A percentile compares a stretch with the other conserved stretches of the same genome.
Evolutionary conservation across 2,329 filamentous ascomycete genomes (phyloP).

Genomic region (Cryphonectria nitschkei): DNA sequence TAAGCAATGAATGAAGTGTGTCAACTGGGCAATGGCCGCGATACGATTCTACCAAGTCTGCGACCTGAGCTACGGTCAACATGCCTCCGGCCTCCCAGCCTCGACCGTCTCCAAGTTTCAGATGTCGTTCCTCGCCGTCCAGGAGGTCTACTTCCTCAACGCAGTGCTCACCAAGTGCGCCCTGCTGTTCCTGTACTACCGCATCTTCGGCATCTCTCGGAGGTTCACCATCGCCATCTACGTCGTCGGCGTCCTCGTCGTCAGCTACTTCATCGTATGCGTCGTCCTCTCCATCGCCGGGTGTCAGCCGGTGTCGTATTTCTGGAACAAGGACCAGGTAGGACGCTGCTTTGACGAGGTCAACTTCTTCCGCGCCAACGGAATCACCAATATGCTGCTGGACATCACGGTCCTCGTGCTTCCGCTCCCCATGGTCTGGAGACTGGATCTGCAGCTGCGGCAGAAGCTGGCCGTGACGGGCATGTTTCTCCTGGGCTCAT

Average conservation of each 20-base stretch:
- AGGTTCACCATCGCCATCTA: slow-evolving; percentile 7
- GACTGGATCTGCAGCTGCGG: slow-evolving; percentile 1
- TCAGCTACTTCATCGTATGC: slow-evolving; percentile 12
- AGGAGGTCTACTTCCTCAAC: slow-evolving; percentile 14
- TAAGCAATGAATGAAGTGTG: not conserved
- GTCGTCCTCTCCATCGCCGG: slow-evolving; percentile 5
- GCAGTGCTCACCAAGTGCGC: slow-evolving; percentile 15
- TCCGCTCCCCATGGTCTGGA: slow-evolving; percentile 17
- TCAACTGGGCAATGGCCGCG: slow-evolving; percentile 18
- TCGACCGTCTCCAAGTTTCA: slow-evolving; percentile 7
- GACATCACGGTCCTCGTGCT: slow-evolving; percentile 11
- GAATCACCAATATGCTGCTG: slow-evolving; percentile 17
- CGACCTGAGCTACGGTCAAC: slow-evolving; percentile 5
- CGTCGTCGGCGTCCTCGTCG: slow-evolving; percentile 1
- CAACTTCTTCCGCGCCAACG: slow-evolving; percentile 17
- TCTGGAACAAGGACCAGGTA: slow-evolving; percentile 9
- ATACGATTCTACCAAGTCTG: slow-evolving; percentile 14
- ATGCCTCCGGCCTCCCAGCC: slow-evolving; percentile 2
- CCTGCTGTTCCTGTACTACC: slow-evolving; percentile 7
- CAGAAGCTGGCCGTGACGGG: slow-evolving; percentile 13
- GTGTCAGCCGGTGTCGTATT: slow-evolving; percentile 17
- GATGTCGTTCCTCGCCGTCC: slow-evolving; percentile 17
- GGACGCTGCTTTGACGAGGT: slow-evolving; percentile 12
- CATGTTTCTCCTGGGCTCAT: slow-evolving; percentile 17
- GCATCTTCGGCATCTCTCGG: slow-evolving; percentile 14